A percentile compares a stretch with the other conserved stretches of the same genome.
These are phyloP conservation scores for Acer saccharum DNA, from an alignment of 345 rosid genomes.

Conservation along the genomic window DNA sequence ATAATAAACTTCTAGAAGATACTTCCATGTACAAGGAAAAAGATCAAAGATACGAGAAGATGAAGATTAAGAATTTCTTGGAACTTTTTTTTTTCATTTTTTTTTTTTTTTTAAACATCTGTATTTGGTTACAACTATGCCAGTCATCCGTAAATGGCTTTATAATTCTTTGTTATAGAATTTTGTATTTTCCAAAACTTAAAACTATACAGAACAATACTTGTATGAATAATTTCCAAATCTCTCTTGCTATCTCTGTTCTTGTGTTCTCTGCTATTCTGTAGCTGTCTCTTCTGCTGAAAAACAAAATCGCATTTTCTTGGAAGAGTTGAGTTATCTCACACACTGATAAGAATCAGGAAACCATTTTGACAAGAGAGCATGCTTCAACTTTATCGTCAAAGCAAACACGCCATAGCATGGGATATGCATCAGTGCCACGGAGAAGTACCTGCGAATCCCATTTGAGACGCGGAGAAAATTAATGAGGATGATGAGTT, in stretches of 20 bases:
- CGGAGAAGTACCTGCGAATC: slow-evolving; percentile 75
- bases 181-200: slow-evolving; percentile 28
- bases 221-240: neutral
- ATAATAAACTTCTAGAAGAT: neutral
- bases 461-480: slow-evolving; percentile 4
- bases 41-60: neutral
- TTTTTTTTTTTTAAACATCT: neutral
- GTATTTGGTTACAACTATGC: slow-evolving; percentile 18
- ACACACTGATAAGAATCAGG: slow-evolving; percentile 59
- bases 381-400: slow-evolving; percentile 71
- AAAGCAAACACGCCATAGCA: slow-evolving; percentile 74
- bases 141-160: slow-evolving; percentile 18
- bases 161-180: slow-evolving; percentile 19
- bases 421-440: slow-evolving; percentile 83
- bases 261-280: neutral
- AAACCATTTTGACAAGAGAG: slow-evolving; percentile 63
- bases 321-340: slow-evolving; percentile 22
- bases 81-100: neutral
- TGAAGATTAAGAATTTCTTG: slow-evolving; percentile 4
- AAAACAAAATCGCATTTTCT: slow-evolving; percentile 15
- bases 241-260: neutral
- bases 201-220: slow-evolving; percentile 1
- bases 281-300: slow-evolving; percentile 9
- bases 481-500: neutral
- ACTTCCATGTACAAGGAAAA: neutral